A percentile compares a stretch with the other conserved stretches of the same genome.
Conservation (phyloP, 495 filamentous ascomycete species). For the Rhizodiscina lignyota region DNA sequence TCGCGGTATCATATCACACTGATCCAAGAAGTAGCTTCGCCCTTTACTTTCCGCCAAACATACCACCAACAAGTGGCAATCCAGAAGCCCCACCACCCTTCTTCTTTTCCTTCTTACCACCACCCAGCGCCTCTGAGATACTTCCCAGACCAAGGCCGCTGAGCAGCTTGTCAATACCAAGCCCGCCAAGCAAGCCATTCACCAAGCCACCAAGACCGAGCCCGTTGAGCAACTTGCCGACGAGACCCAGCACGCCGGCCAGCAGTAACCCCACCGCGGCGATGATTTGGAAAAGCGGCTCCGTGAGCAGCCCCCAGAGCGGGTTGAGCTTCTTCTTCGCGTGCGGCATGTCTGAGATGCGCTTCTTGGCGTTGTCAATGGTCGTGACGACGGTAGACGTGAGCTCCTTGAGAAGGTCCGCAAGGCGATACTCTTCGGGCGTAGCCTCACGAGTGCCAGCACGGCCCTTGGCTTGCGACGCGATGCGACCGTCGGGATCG, state of each 20-base stretch:
- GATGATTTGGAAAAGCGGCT: constrained; percentile 86
- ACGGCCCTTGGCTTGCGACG: constrained; percentile 72
- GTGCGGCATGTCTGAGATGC: constrained; percentile 78
- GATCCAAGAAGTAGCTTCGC: not conserved
- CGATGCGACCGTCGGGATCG: constrained; percentile 75
- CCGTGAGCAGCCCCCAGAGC: constrained; percentile 63
- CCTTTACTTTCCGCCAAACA: constrained; percentile 18
- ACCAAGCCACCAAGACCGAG: constrained; percentile 74
- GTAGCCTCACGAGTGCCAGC: constrained; percentile 66
- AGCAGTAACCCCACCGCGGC: constrained; percentile 77
- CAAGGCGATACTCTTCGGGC: constrained; percentile 71
- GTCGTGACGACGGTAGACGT: constrained; percentile 46
- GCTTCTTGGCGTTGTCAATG: constrained; percentile 75
- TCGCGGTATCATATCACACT: too few species aligned
- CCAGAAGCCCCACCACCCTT: constrained; percentile 13
- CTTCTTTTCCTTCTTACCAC: constrained; percentile 27
- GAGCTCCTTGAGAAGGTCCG: constrained; percentile 66
- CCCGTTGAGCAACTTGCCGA: constrained; percentile 63
- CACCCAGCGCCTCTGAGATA: constrained; percentile 36
- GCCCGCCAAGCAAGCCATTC: constrained; percentile 59
- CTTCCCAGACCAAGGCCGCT: constrained; percentile 53
- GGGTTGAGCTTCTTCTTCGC: constrained; percentile 90
- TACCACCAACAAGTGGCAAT: constrained; percentile 23
- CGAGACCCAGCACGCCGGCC: constrained; percentile 64
- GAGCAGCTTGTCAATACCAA: constrained; percentile 67